Conservation (phyloP, 805 yeast species). For the Blastobotrys chiropterorum region DNA sequence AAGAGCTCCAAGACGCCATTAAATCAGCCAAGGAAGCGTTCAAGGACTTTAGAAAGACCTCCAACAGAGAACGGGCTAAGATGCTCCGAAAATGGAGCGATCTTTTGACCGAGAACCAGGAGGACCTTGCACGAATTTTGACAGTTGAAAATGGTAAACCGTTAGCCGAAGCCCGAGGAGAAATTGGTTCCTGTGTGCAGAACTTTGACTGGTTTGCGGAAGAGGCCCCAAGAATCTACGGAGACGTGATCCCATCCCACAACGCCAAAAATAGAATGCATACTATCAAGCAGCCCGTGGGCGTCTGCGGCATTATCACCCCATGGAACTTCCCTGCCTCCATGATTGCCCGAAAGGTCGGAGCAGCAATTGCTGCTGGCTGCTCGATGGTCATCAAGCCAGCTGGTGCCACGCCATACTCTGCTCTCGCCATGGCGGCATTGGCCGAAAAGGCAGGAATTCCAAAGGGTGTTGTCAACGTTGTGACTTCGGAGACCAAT, state of each 20-base stretch:
- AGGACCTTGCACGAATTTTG: constrained; percentile 58
- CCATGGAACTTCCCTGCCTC: constrained; percentile 86
- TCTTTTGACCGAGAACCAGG: constrained; percentile 49
- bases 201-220: constrained; percentile 89
- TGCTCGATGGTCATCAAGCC: constrained; percentile 75
- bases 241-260: constrained; percentile 58
- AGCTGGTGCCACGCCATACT: constrained; percentile 67
- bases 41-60: constrained; percentile 42
- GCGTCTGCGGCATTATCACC: constrained; percentile 71
- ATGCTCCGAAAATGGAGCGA: constrained; percentile 47
- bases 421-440: constrained; percentile 61
- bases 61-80: constrained; percentile 51
- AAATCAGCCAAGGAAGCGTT: constrained; percentile 50
- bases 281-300: constrained; percentile 67
- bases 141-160: constrained; percentile 76
- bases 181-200: constrained; percentile 58
- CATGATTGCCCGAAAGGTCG: constrained; percentile 68
- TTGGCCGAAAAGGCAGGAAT: constrained; percentile 63
- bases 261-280: constrained; percentile 43
- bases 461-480: constrained; percentile 63
- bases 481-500: constrained; percentile 41
- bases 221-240: constrained; percentile 59
- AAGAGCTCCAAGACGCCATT: constrained; percentile 49
- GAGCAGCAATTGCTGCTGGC: constrained; percentile 76
- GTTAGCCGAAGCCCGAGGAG: constrained; percentile 64